Evolutionary conservation across 192 early-diverging fungal genomes (phyloP).

Genomic region (Coemansia sp.): DNA sequence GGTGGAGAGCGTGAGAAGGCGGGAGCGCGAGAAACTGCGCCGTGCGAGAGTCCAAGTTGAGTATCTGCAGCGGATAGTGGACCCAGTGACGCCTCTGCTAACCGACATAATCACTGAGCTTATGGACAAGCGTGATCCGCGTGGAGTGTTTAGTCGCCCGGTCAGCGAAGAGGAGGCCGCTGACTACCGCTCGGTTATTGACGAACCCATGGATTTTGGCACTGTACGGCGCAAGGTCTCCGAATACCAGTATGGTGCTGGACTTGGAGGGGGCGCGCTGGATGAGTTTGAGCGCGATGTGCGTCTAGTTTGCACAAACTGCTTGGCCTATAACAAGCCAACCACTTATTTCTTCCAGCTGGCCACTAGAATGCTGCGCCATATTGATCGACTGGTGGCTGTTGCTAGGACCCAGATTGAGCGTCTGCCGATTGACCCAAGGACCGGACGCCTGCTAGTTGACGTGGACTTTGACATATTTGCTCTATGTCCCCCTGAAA

Average conservation of each 20-base stretch:
- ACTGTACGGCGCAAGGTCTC: conserved; percentile 60
- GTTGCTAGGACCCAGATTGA: conserved; percentile 1
- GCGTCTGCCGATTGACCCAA: conserved; percentile 29
- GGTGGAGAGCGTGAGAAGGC: conserved; percentile 66
- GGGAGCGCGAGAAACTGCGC: conserved; percentile 70
- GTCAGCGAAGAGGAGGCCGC: conserved; percentile 64
- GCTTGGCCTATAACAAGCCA: conserved; percentile 47
- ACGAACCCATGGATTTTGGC: conserved; percentile 73
- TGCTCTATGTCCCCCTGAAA: too few species aligned
- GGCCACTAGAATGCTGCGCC: conserved; percentile 29
- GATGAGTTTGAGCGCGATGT: conserved; percentile 56
- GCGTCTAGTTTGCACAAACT: conserved; percentile 33
- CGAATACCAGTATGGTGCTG: conserved; percentile 55
- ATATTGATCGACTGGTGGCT: conserved; percentile 19
- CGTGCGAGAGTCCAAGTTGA: conserved; percentile 56
- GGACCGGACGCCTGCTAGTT: conserved; percentile 24
- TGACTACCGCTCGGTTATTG: conserved; percentile 71
- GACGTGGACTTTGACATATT: conserved; percentile 27
- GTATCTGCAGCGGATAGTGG: conserved; percentile 63
- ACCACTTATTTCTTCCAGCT: conserved; percentile 42
- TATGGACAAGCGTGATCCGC: conserved; percentile 68
- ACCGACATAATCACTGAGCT: conserved; percentile 60
- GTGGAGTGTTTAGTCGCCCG: conserved; percentile 64
- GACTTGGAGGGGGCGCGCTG: too few species aligned
- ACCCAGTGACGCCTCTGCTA: conserved; percentile 68